Conservation (phyloP, 306 rosid species). For the Castanospermum australe region DNA sequence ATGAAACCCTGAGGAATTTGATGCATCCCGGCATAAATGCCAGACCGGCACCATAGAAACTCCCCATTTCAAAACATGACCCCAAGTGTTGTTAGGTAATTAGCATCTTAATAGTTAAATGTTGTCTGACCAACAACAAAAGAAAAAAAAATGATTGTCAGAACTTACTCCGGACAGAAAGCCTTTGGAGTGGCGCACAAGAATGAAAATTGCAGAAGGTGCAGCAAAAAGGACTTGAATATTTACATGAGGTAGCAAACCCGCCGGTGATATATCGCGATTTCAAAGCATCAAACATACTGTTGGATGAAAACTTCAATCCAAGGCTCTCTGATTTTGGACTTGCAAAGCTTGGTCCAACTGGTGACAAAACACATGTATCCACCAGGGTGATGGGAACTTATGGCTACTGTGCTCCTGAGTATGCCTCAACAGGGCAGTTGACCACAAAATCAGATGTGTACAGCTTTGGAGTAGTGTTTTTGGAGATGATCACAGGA, state of each 20-base stretch:
- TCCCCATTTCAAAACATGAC: background rate
- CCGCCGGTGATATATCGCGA: conserved; percentile 91
- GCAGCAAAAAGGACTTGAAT: conserved; percentile 91
- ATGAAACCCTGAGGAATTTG: background rate
- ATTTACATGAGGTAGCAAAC: conserved; percentile 74
- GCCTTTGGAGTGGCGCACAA: conserved; percentile 73
- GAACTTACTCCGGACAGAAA: conserved; percentile 43
- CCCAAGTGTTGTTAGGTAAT: background rate
- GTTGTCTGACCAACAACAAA: conserved; percentile 16
- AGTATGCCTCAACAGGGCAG: conserved; percentile 82
- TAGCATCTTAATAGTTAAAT: background rate
- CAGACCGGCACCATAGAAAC: background rate
- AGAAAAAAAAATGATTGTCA: conserved; percentile 30
- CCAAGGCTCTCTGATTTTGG: conserved; percentile 94
- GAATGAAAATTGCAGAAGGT: conserved; percentile 89
- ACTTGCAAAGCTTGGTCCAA: conserved; percentile 93
- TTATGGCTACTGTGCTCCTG: conserved; percentile 96
- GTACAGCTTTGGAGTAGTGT: conserved; percentile 85
- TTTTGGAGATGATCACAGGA: conserved; percentile 85
- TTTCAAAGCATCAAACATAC: conserved; percentile 87
- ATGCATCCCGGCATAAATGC: background rate
- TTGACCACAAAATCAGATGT: conserved; percentile 82
- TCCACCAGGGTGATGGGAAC: conserved; percentile 99
- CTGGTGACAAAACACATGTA: conserved; percentile 79
- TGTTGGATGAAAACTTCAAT: conserved; percentile 73